A percentile compares a stretch with the other conserved stretches of the same genome.
Conservation (phyloP, 169 alveolate species). For the Cryptosporidium felis region DNA sequence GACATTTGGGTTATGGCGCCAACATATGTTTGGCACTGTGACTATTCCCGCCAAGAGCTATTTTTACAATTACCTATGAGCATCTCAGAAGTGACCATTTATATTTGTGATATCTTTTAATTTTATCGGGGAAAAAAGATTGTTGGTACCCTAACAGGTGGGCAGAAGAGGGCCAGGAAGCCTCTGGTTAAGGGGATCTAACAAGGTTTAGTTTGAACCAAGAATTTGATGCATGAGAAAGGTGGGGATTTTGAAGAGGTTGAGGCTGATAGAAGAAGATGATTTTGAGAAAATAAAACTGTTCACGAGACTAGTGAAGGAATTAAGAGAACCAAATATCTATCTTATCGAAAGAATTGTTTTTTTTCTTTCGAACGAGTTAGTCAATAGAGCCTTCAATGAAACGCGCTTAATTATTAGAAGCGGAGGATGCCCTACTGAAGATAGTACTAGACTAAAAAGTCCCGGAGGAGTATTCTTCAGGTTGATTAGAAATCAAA, state of each 20-base stretch:
- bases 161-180: no score
- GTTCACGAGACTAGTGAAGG: slow-evolving; percentile 6
- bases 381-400: neutral
- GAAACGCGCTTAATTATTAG: slow-evolving; percentile 18
- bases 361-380: slow-evolving; percentile 9
- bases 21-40: no score
- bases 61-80: no score
- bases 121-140: no score
- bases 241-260: neutral
- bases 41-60: no score
- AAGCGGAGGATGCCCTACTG: slow-evolving; percentile 50
- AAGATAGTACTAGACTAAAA: slow-evolving; percentile 41
- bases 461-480: slow-evolving; percentile 67
- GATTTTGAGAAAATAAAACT: slow-evolving; percentile 8
- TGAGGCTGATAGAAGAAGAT: slow-evolving; percentile 7
- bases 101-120: no score
- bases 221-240: slow-evolving; percentile 42
- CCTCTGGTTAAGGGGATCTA: no score
- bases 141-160: no score
- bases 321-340: slow-evolving; percentile 51
- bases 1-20: no score
- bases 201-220: no score
- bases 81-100: no score
- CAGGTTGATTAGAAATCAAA: slow-evolving; percentile 28
- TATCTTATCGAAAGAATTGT: slow-evolving; percentile 54